Evolutionary conservation across 495 filamentous ascomycete genomes (phyloP), one percentile per base, ranked within the genome.

Genomic region (Podospora sp.): DNA sequence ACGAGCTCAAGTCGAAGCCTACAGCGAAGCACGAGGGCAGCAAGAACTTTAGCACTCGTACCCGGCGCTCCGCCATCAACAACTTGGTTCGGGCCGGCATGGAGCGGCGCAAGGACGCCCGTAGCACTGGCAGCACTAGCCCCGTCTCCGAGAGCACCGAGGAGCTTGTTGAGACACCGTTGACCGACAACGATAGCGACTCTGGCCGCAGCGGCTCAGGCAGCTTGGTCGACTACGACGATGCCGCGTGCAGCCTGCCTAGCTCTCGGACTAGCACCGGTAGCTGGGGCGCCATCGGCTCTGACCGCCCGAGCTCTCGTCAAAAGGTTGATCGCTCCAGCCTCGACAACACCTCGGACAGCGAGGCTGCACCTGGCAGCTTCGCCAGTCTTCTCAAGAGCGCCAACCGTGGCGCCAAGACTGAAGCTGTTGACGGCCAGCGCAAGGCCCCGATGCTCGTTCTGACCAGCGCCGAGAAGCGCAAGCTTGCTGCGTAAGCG

Each of bases 41-140:
- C 87, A 96, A 97, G 85, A 99, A 99, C 80, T 99, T 99, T 78
- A 90, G 92, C 21, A 90, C 92, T 35, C 94, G 94, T 68, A 93
- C 95, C 72, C 93, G 95, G 58, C 93, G 94, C 68, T 91, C 90
- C 71, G 96, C 96, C 18, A 88, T 99, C 53, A 89, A 91, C 81
- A 97, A 92, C 72, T 84, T 99, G 57, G 91, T 97, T 59, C 91
- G 92, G 69, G 94, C 94, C 65, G 93, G 94, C 20, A 86, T 93
- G 66, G 92, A 95, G 76, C 91, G 95, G 63, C 92, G 94, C 69
- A 85, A 88, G 78, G 87, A 83, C 64, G 81, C 83, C 36, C 84
- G 82, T 49, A 85, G 83, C 73, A 80, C 88, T 66, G 92, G 92
- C 36, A 94, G 90, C 74, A 92, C 92, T 81, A 97, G 92, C 64